Evolutionary conservation across 768 basidiomycete species (phyloP).

Genomic region (Hericium alpestre): DNA sequence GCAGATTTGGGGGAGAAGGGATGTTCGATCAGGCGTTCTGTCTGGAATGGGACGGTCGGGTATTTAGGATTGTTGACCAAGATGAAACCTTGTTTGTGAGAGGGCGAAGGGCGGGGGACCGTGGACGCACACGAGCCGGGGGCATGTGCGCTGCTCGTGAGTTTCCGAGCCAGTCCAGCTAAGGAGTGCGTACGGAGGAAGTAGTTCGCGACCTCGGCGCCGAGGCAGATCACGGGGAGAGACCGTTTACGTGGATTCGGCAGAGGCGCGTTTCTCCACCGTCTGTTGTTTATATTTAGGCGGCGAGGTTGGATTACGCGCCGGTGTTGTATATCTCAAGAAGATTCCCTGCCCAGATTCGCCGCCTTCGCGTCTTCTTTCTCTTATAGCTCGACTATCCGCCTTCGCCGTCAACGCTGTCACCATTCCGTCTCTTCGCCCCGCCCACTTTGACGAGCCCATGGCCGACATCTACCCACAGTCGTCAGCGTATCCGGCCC

Average conservation of each 20-base stretch:
- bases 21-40: slow-evolving; percentile 13
- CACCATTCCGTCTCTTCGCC: slow-evolving; percentile 29
- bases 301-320: too few relatives aligned
- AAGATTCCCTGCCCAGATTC: slow-evolving; percentile 22
- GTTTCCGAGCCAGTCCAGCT: slow-evolving; percentile 19
- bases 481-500: slow-evolving; percentile 7
- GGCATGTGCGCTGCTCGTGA: slow-evolving; percentile 11
- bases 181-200: neutral
- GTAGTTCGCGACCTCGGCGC: slow-evolving; percentile 26
- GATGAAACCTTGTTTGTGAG: slow-evolving; percentile 16
- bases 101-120: slow-evolving; percentile 18
- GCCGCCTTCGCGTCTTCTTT: slow-evolving; percentile 10
- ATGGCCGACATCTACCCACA: slow-evolving; percentile 17
- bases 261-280: slow-evolving; percentile 28
- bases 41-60: slow-evolving; percentile 24
- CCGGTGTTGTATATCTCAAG: neutral
- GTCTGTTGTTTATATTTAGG: slow-evolving; percentile 10
- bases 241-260: slow-evolving; percentile 10
- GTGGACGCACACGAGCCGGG: slow-evolving; percentile 16
- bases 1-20: slow-evolving; percentile 15
- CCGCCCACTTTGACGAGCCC: slow-evolving; percentile 29
- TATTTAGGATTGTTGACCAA: neutral
- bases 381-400: slow-evolving; percentile 5
- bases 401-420: slow-evolving; percentile 1
- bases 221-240: slow-evolving; percentile 22